Evolutionary conservation across 306 rosid species (phyloP), one percentile per base, ranked within the genome.

Genomic region (Castanea crenata): DNA sequence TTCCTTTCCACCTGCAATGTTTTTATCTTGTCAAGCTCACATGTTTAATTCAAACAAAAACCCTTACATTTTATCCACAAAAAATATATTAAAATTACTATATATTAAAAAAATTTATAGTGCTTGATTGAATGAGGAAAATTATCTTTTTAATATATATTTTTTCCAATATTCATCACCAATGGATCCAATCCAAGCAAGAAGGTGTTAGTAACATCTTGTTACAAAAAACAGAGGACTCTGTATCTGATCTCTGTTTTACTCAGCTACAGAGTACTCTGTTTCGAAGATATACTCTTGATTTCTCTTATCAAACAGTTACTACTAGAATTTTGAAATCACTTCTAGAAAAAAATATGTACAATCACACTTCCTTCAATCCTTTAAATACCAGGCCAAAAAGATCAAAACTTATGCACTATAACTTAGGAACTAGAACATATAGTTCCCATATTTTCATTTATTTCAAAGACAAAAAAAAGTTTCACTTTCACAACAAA

Each of bases 1-100:
- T 84, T 90, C 81, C 93, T 86, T 86, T 93, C 96, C 55, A 95
- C 99, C 99, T 92, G 85, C 77, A 77, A 62, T 1, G 15, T 6
- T 5, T 27, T 61, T 56, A 67, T 69, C 8, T 32, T 69, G 52
- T 69, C 54, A 25, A 69, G 16, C 78, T n/a, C 72, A 79, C 77
- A 69, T 57, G 74, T 31, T 41, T 57, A 20, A 3, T 32, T 64
- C 80, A 15, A 78, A 78, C 76, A 65, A 78, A 54, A 54, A 32
- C 73, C 25, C 55, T 69, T 69, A 57, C 80, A 25, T 74, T 69
- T 75, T 56, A 29, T 70, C 58, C 44, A 6, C 13, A 31, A 64
- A 35, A 5, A 65, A 73, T 56, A 77, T 16, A 61, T 41, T 27
- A 31, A 34, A 52, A 29, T 27, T 35, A n/a, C 3, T 23, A 15